Conservation (phyloP, 768 basidiomycete species). For the Boletus subparvulus region DNA sequence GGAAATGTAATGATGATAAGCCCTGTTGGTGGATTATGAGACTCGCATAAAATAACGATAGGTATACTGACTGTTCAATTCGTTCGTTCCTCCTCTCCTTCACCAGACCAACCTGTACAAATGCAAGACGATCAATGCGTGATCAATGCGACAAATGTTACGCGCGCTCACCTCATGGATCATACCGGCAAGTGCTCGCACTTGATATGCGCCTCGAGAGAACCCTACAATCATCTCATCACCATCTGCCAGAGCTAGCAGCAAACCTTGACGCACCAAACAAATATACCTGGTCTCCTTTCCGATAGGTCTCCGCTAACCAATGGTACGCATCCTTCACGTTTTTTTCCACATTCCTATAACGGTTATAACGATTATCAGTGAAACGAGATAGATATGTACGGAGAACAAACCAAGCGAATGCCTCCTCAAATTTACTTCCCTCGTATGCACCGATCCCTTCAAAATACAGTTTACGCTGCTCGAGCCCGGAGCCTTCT, state of each 20-base stretch:
- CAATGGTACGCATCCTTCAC: conserved; percentile 6
- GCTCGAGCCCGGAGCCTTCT: background rate
- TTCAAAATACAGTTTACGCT: conserved; percentile 30
- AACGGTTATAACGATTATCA: background rate
- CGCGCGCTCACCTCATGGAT: conserved; percentile 29
- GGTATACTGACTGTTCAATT: background rate
- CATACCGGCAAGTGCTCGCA: conserved; percentile 37
- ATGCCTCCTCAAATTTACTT: background rate
- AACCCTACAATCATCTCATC: conserved; percentile 32
- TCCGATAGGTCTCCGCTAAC: background rate
- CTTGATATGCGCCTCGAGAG: conserved; percentile 45
- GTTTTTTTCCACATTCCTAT: conserved; percentile 8
- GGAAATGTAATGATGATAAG: background rate
- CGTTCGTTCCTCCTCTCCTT: background rate
- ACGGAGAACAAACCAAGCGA: conserved; percentile 1
- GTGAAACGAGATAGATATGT: background rate
- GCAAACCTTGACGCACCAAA: conserved; percentile 30
- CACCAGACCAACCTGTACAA: background rate
- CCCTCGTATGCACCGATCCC: conserved; percentile 33
- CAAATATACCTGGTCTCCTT: conserved; percentile 32
- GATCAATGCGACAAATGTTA: too few species aligned
- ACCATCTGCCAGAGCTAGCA: background rate
- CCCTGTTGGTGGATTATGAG: background rate
- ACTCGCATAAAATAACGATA: background rate
- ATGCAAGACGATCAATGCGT: background rate